These are phyloP conservation scores for Scleroderma citrinum DNA, from an alignment of 768 basidiomycete species.

Conservation along the genomic window DNA sequence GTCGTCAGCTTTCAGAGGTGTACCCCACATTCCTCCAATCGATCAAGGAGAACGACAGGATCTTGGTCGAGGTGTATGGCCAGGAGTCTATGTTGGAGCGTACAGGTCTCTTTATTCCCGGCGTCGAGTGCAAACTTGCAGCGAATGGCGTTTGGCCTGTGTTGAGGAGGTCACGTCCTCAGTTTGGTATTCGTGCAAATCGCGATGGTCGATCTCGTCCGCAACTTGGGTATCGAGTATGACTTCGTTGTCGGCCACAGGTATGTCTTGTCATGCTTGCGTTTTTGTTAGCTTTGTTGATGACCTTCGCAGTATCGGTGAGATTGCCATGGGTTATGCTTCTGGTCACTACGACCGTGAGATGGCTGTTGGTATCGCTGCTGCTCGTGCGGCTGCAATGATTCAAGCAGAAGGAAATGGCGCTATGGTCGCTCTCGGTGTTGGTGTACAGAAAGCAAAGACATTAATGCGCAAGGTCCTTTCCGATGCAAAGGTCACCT, in stretches of 20 bases:
- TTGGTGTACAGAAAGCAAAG: conserved; percentile 27
- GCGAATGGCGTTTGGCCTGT: conserved; percentile 28
- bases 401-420: conserved; percentile 30
- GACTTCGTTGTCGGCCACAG: conserved; percentile 32
- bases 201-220: conserved; percentile 29
- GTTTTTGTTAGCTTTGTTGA: conserved; percentile 3
- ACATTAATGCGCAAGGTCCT: conserved; percentile 29
- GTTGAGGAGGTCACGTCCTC: conserved; percentile 27
- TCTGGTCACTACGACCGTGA: conserved; percentile 32
- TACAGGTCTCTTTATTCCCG: conserved; percentile 29
- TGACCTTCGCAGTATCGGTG: conserved; percentile 19
- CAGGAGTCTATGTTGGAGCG: conserved; percentile 29
- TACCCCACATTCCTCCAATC: conserved; percentile 28
- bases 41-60: conserved; percentile 27
- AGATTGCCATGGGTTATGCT: conserved; percentile 34
- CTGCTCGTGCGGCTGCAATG: conserved; percentile 34
- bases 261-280: conserved; percentile 6
- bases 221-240: conserved; percentile 26
- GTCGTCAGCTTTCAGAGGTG: conserved; percentile 28
- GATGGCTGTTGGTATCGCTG: conserved; percentile 30
- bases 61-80: conserved; percentile 22
- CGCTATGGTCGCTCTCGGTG: conserved; percentile 31
- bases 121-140: conserved; percentile 15
- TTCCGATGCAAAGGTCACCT: conserved; percentile 17
- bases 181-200: conserved; percentile 30